Conservation (phyloP, 2,329 filamentous ascomycete genomes). For the Talaromyces rugulosus region DNA sequence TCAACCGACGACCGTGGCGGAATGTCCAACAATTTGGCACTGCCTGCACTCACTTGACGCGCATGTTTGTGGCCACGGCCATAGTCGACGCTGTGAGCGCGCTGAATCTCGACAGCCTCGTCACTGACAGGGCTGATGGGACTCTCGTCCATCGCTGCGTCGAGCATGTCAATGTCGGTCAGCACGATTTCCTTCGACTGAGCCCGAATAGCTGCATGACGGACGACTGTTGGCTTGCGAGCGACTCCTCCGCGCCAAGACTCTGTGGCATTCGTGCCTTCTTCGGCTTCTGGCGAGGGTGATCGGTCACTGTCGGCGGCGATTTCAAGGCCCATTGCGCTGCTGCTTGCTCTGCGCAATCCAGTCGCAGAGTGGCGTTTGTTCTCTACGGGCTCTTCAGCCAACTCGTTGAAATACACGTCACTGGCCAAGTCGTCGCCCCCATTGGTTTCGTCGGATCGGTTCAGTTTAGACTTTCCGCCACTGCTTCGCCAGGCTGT, state of each 20-base stretch:
- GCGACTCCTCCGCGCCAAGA: constrained; percentile 51
- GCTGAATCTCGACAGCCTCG: constrained; percentile 43
- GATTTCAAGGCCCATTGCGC: constrained; percentile 51
- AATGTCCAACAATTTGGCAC: constrained; percentile 69
- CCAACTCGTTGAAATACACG: constrained; percentile 41
- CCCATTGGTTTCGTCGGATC: constrained; percentile 48
- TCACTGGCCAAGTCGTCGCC: constrained; percentile 67
- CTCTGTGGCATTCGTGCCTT: constrained; percentile 30
- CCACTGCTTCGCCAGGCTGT: constrained; percentile 39
- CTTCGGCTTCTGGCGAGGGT: constrained; percentile 14
- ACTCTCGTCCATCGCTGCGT: constrained; percentile 11
- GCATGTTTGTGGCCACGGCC: constrained; percentile 63
- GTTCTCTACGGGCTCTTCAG: constrained; percentile 34
- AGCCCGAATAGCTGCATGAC: constrained; percentile 49
- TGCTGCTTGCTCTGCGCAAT: constrained; percentile 40
- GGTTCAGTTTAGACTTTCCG: constrained; percentile 43
- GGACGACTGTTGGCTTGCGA: constrained; percentile 62
- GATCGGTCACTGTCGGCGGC: constrained; percentile 40
- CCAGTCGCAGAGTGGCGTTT: constrained; percentile 20
- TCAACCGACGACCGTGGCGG: constrained; percentile 54
- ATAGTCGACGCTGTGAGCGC: constrained; percentile 68
- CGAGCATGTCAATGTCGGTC: constrained; percentile 44
- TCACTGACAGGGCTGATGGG: constrained; percentile 8
- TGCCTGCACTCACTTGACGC: constrained; percentile 72
- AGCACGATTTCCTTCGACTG: constrained; percentile 60